These are phyloP conservation scores for Phytophthora citricola DNA, from an alignment of 352 stramenopile species.

Conservation along the genomic window DNA sequence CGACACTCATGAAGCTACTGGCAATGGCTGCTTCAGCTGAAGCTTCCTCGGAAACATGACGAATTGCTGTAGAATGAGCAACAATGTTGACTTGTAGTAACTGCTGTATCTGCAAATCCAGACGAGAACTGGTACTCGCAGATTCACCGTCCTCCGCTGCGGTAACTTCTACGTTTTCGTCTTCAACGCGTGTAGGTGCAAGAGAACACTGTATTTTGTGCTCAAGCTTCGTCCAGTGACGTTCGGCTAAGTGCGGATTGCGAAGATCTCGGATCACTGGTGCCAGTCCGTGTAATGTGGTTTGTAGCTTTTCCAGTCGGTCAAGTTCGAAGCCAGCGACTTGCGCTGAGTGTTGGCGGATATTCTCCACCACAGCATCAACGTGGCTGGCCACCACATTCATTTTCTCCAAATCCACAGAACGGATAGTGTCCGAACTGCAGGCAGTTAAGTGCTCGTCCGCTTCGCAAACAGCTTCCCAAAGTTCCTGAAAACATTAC, in stretches of 20 bases:
- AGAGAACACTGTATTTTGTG: slow-evolving; percentile 70
- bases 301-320: slow-evolving; percentile 48
- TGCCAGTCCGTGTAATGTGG: slow-evolving; percentile 50
- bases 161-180: neutral
- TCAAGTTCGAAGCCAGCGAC: slow-evolving; percentile 35
- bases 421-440: slow-evolving; percentile 45
- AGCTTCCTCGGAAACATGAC: slow-evolving; percentile 76
- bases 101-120: slow-evolving; percentile 59
- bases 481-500: slow-evolving; percentile 46
- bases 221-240: slow-evolving; percentile 79
- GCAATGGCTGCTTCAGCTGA: slow-evolving; percentile 67
- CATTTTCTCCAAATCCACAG: slow-evolving; percentile 58
- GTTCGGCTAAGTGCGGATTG: slow-evolving; percentile 61
- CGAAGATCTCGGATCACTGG: slow-evolving; percentile 69
- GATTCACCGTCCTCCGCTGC: too few relatives aligned
- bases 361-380: slow-evolving; percentile 31
- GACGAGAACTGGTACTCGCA: neutral
- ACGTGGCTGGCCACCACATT: slow-evolving; percentile 21
- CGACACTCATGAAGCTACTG: slow-evolving; percentile 64
- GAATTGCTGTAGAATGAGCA: slow-evolving; percentile 46
- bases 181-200: neutral
- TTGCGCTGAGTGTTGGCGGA: slow-evolving; percentile 16
- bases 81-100: slow-evolving; percentile 58
- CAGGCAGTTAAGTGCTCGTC: slow-evolving; percentile 51
- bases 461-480: slow-evolving; percentile 56